These are phyloP conservation scores for Pythium guiyangense DNA, from an alignment of 352 stramenopile genomes.

Conservation along the genomic window DNA sequence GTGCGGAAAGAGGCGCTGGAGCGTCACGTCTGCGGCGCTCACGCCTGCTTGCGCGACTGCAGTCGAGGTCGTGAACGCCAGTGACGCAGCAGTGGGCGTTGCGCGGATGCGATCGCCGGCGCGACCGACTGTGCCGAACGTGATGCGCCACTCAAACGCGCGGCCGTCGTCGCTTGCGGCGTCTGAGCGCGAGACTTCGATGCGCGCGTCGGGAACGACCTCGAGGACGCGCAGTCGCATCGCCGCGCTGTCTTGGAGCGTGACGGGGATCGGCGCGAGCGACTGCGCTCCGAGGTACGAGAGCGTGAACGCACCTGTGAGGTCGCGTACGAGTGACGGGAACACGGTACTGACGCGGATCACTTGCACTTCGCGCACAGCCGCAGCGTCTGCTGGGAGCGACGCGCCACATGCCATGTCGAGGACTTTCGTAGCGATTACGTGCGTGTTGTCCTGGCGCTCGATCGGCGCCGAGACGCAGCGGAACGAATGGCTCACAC, in stretches of 20 bases:
- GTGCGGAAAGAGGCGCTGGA: conserved; percentile 1
- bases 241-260: conserved; percentile 1
- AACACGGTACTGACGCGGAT: conserved; percentile 9
- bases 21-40: conserved; percentile 3
- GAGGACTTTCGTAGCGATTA: conserved; percentile 4
- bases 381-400: neutral
- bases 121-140: conserved; percentile 11
- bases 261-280: neutral
- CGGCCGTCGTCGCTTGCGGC: neutral
- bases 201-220: conserved; percentile 5
- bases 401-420: conserved; percentile 5
- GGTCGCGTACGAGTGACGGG: conserved; percentile 1
- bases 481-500: neutral
- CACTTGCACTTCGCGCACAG: conserved; percentile 5
- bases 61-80: conserved; percentile 3
- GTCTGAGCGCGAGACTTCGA: conserved; percentile 13
- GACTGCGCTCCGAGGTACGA: neutral
- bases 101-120: neutral
- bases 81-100: neutral
- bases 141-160: conserved; percentile 17
- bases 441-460: neutral
- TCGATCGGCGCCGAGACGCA: conserved; percentile 7
- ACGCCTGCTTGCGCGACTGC: conserved; percentile 1
- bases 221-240: conserved; percentile 13
- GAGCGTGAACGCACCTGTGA: conserved; percentile 6